Evolutionary conservation across 2,329 filamentous ascomycete genomes (phyloP), one percentile per base, ranked within the genome.

Genomic region (Lachnellula subtilissima): DNA sequence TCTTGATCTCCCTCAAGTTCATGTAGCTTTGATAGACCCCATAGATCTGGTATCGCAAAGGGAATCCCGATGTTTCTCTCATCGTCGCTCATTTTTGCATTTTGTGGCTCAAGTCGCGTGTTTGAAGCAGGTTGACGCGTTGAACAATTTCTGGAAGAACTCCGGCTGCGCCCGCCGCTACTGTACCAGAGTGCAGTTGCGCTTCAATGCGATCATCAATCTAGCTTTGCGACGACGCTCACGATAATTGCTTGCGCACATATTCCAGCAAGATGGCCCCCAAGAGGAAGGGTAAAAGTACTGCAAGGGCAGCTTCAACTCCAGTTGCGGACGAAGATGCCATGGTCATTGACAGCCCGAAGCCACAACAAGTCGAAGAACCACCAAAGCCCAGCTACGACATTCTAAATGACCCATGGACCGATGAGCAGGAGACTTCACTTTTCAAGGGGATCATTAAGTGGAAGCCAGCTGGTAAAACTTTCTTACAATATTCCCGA

Each of bases 381-480:
- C 64, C 61, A 53, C 56, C 59, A 69, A 74, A 74, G 58, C 66
- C 72, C n/a, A 69, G 71, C 17, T 73, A 74, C 57, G 75, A 84
- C 59, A 68, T 78, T 4, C 72, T 82, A 49, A 82, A 84, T 55
- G 89, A 93, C 62, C 83, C 86, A 25, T 99, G 94, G 94, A 97
- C 91, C 4, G 92, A 96, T 67, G 93, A 97, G 68, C 94, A 99
- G 72, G 88, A 96, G 63, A 91, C 90, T 1, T 92, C 91, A 42
- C 79, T 99, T 0, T 91, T 96, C 75, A 97, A 97, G 70, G 91
- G 86, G 52, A 87, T 97, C 63, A 92, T 97, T 62, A 83, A 86
- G 69, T 96, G 89, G 88, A 99, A 99, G 71, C 94, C 94, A n/a
- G 93, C 93, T 42, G 93, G 91, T 90, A 70, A 63, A 73, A 28